phyloP scores from a whole-genome alignment of 805 yeast species.

The Saccharomycodes ludwigii region DNA sequence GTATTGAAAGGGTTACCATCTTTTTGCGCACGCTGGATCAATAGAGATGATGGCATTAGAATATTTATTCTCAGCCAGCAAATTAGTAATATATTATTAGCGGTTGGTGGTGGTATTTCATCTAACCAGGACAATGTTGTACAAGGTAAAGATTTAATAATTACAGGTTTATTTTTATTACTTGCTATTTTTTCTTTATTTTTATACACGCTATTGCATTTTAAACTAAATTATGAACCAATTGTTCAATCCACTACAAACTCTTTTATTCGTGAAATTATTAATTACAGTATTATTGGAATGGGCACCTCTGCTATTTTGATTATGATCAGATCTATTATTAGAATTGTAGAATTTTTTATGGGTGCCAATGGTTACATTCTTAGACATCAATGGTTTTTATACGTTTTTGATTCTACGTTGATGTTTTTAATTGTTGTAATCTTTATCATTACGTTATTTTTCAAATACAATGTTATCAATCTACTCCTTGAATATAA shows the following conservation, averaged over 20 bases:
- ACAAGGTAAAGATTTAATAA: constrained; percentile 15
- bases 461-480: too few relatives aligned
- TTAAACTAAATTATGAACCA: constrained; percentile 6
- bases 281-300: neutral
- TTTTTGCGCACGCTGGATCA: too few relatives aligned
- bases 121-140: constrained; percentile 4
- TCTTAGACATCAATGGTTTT: constrained; percentile 16
- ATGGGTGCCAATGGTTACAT: constrained; percentile 21
- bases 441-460: too few relatives aligned
- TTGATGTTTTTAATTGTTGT: constrained; percentile 17
- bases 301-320: constrained; percentile 10
- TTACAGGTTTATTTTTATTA: constrained; percentile 23
- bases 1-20: constrained; percentile 3
- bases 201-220: constrained; percentile 12
- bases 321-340: constrained; percentile 23
- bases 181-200: constrained; percentile 21
- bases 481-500: too few relatives aligned
- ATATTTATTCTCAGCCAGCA: constrained; percentile 24
- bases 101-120: constrained; percentile 23
- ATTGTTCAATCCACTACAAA: neutral
- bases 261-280: neutral
- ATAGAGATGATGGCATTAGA: constrained; percentile 16
- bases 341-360: constrained; percentile 21
- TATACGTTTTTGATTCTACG: constrained; percentile 20
- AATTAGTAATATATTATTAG: constrained; percentile 20